phyloP scores from a whole-genome alignment of 345 rosid genomes.

The Orychophragmus violaceus region DNA sequence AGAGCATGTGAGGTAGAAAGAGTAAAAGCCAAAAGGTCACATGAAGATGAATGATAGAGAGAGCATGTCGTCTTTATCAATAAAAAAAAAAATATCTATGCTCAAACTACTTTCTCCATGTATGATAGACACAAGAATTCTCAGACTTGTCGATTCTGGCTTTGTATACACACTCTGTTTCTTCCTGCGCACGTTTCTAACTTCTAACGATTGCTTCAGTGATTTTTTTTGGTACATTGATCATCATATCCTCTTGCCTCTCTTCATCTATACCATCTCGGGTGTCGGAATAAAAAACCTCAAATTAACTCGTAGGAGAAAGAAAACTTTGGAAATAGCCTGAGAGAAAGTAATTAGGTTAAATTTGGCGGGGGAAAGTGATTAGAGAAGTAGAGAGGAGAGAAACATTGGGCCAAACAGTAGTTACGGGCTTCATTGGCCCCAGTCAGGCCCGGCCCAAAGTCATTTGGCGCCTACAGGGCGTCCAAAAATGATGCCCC shows the following conservation, averaged over 20 bases:
- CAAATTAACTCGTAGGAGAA: too few relatives aligned
- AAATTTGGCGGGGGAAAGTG: not conserved
- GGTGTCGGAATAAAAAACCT: too few relatives aligned
- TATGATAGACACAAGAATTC: not conserved
- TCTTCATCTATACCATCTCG: too few relatives aligned
- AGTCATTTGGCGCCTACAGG: too few relatives aligned
- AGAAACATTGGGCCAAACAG: not conserved
- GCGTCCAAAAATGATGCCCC: too few relatives aligned
- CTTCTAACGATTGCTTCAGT: not conserved
- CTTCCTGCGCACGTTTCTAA: constrained; percentile 45
- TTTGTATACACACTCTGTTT: constrained; percentile 44
- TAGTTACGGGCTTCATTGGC: not conserved
- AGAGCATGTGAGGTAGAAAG: constrained; percentile 19
- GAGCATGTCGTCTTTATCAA: constrained; percentile 11
- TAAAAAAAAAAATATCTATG: too few relatives aligned
- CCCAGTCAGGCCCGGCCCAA: too few relatives aligned
- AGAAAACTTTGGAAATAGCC: not conserved
- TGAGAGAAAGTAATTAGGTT: not conserved
- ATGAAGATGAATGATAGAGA: not conserved
- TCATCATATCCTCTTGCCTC: not conserved
- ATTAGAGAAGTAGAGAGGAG: not conserved
- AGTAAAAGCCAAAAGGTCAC: constrained; percentile 5
- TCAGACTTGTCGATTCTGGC: constrained; percentile 8
- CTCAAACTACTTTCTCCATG: not conserved
- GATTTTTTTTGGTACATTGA: not conserved